These are phyloP conservation scores for Boletales sp. DNA, from an alignment of 768 basidiomycete species.

Conservation along the genomic window DNA sequence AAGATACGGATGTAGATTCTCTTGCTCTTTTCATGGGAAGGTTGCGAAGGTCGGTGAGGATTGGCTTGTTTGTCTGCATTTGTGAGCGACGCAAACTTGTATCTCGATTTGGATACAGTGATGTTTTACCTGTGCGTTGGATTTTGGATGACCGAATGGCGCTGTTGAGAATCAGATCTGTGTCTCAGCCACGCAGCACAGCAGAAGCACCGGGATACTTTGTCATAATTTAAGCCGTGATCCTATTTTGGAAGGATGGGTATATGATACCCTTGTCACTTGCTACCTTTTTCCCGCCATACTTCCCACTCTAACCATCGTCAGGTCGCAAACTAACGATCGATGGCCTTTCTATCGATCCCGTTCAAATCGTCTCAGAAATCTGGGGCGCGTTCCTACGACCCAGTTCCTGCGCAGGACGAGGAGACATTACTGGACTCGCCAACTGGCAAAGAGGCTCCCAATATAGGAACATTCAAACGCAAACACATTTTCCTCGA, in stretches of 20 bases:
- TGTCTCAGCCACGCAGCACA: conserved; percentile 1
- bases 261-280: conserved; percentile 4
- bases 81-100: not conserved
- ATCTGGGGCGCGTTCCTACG: conserved; percentile 7
- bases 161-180: not conserved
- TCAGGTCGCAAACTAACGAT: not conserved
- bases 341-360: conserved; percentile 5
- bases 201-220: conserved; percentile 3
- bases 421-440: conserved; percentile 13
- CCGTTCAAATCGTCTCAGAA: not conserved
- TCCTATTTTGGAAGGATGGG: not conserved
- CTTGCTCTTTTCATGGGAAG: conserved; percentile 12
- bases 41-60: not conserved
- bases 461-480: not conserved
- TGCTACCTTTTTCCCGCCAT: not conserved
- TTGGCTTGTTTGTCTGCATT: not conserved
- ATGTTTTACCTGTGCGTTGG: not conserved
- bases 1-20: not conserved
- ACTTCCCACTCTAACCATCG: not conserved
- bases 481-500: conserved; percentile 2
- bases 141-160: not conserved
- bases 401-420: conserved; percentile 10
- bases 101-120: conserved; percentile 1
- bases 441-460: not conserved
- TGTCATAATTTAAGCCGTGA: not conserved